Evolutionary conservation across 2,329 filamentous ascomycete species (phyloP).

Genomic region (Xylariales sp.): DNA sequence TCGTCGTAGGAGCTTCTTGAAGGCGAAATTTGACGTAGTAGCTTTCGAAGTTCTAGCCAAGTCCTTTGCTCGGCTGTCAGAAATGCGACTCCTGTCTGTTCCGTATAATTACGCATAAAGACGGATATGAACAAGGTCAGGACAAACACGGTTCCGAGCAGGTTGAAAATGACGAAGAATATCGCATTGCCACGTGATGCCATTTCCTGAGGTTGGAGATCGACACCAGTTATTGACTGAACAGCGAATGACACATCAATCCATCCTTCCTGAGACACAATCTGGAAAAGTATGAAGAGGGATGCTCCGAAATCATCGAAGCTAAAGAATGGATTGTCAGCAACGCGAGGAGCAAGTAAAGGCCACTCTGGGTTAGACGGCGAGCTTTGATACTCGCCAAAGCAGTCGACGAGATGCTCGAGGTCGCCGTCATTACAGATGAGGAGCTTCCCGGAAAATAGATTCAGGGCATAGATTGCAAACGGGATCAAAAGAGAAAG

Average conservation of each 20-base stretch:
- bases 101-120: conserved; percentile 99
- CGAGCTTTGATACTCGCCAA: conserved; percentile 81
- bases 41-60: conserved; percentile 93
- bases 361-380: conserved; percentile 82
- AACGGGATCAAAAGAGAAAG: conserved; percentile 95
- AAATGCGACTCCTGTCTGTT: conserved; percentile 97
- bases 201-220: conserved; percentile 76
- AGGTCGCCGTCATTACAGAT: conserved; percentile 79
- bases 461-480: conserved; percentile 92
- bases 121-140: conserved; percentile 98
- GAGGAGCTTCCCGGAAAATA: conserved; percentile 87
- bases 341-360: conserved; percentile 83
- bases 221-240: conserved; percentile 82
- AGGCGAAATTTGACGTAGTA: conserved; percentile 90
- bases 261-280: conserved; percentile 99
- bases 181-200: conserved; percentile 85
- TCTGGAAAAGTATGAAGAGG: conserved; percentile 96
- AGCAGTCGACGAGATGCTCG: conserved; percentile 74
- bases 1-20: conserved; percentile 90
- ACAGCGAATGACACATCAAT: conserved; percentile 88
- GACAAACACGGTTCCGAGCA: conserved; percentile 95
- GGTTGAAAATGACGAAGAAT: conserved; percentile 96
- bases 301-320: conserved; percentile 97
- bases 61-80: conserved; percentile 95
- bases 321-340: conserved; percentile 84